A percentile compares a stretch with the other conserved stretches of the same genome.
Evolutionary conservation across 345 rosid species (phyloP).

Genomic region (Eucalyptus erythrocorys): DNA sequence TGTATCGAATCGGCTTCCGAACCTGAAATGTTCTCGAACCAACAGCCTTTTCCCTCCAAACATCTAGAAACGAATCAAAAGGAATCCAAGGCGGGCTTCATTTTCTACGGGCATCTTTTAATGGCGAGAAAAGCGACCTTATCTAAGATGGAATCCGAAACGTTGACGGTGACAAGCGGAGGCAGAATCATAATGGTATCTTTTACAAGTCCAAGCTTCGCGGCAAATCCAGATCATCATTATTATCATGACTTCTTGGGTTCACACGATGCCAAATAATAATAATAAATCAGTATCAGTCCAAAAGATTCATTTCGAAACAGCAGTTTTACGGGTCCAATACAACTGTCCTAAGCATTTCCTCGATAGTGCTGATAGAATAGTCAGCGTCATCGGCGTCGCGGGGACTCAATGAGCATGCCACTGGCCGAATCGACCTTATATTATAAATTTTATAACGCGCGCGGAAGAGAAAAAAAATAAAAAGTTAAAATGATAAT

Average conservation of each 20-base stretch:
- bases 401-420: too few species aligned
- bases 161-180: background rate
- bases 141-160: background rate
- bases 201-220: background rate
- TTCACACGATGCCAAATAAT: background rate
- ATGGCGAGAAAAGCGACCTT: background rate
- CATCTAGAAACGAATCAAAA: background rate
- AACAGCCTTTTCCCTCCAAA: background rate
- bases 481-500: background rate
- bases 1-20: background rate
- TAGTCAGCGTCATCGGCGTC: too few species aligned
- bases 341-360: accelerated
- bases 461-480: background rate
- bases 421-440: too few species aligned
- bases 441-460: background rate
- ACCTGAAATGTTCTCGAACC: background rate
- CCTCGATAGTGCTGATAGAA: too few species aligned
- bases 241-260: background rate
- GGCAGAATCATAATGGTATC: background rate
- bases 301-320: background rate
- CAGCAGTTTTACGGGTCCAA: background rate
- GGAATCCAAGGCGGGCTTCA: background rate
- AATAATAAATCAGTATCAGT: background rate
- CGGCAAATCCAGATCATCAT: background rate
- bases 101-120: background rate